Evolutionary conservation across 257 asterid species (phyloP), one percentile per base, ranked within the genome.

Genomic region (Solanum ahanhuiri): DNA sequence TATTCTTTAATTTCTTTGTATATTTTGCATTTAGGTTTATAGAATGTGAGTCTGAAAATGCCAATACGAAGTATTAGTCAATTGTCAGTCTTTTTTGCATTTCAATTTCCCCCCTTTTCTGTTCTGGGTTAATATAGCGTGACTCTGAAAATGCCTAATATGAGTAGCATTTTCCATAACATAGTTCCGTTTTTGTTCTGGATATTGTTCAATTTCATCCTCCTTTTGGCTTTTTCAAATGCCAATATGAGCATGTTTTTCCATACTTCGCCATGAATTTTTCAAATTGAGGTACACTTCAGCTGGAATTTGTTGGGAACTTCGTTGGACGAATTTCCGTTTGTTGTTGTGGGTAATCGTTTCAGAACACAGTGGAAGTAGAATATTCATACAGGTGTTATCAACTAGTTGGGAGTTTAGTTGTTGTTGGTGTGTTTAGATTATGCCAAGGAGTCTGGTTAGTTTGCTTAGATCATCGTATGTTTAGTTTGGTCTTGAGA

Each of bases 1-100:
- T 96, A 85, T 87, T 85, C 43, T 67, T 51, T 37, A 45, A 18
- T 60, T 57, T 57, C 33, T 63, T n/a, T 20, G 25, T 54, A 58
- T 17, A 33, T 20, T 72, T 34, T 31, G 25, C 25, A 9, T 33
- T 70, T 70, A 70, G 6, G 39, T 70, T 54, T 71, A 33, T 37
- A 6, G 12, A 11, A 54, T 6, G n/a, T 17, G 63, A 54, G 63
- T 75, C 54, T 12, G 10, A 72, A 75, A 37, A 37, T 37, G 82
- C 82, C 20, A 75, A n/a, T 73, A 9, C 20, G 39, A 69, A 25
- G 72, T 64, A 23, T 64, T 64, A 4, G 8, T 51, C 85, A 14
- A 54, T 82, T 82, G 9, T 20, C 72, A 14, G 37, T 82, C 12
- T 31, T 57, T 82, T 82, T 25, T 51, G 14, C 30, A 51, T 33